phyloP scores from a whole-genome alignment of 768 basidiomycete species.

The Panus rudis region DNA sequence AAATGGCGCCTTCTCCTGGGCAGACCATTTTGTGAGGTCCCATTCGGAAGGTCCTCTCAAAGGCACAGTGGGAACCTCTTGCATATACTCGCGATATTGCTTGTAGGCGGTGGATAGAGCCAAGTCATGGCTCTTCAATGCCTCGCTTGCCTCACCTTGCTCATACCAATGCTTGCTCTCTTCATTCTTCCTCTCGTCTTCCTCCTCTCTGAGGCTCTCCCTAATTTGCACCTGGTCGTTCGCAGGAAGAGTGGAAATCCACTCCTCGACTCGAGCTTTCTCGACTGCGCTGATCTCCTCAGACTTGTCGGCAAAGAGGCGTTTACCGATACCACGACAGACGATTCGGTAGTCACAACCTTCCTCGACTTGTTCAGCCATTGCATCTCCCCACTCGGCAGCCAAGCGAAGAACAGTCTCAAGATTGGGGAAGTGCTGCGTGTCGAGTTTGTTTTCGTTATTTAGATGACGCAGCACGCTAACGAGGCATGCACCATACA shows the following conservation, averaged over 20 bases:
- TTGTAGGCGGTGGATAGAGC: slow-evolving; percentile 27
- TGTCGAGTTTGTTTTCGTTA: slow-evolving; percentile 14
- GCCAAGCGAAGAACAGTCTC: slow-evolving; percentile 26
- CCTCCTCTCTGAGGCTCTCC: slow-evolving; percentile 1
- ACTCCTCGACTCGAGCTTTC: slow-evolving; percentile 7
- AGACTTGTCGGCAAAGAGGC: slow-evolving; percentile 20
- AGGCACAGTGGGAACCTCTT: slow-evolving; percentile 19
- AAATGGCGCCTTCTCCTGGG: slow-evolving; percentile 25
- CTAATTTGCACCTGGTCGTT: slow-evolving; percentile 3
- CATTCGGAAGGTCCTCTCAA: slow-evolving; percentile 25
- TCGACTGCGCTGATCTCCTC: background rate
- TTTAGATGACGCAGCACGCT: slow-evolving; percentile 2
- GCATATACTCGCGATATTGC: slow-evolving; percentile 29
- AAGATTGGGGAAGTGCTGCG: slow-evolving; percentile 25
- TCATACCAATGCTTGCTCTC: background rate
- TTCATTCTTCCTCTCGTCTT: background rate
- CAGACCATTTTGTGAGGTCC: slow-evolving; percentile 32
- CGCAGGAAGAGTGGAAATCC: slow-evolving; percentile 3
- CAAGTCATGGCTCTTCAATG: slow-evolving; percentile 17
- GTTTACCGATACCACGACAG: slow-evolving; percentile 29
- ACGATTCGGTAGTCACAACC: slow-evolving; percentile 22
- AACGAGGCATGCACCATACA: slow-evolving; percentile 1
- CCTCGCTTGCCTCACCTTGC: background rate
- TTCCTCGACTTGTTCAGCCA: slow-evolving; percentile 8
- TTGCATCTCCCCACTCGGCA: slow-evolving; percentile 21